phyloP scores from a whole-genome alignment of 1,284 basidiomycete genomes.

The Fomitopsis betulina region DNA sequence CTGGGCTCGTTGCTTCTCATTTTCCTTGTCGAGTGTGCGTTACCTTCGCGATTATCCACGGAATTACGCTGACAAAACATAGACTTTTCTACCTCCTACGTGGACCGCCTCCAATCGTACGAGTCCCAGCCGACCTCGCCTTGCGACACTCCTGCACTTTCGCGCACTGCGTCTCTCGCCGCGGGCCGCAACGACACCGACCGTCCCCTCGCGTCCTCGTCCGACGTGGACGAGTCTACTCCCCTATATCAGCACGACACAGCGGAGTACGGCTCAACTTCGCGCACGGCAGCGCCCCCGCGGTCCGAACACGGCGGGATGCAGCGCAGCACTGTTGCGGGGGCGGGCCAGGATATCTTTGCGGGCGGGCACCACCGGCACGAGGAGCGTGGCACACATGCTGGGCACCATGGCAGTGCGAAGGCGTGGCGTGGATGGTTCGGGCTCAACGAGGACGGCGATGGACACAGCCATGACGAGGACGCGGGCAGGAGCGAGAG shows the following conservation, averaged over 20 bases:
- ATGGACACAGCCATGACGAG: not conserved
- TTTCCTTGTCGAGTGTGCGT: constrained; percentile 74
- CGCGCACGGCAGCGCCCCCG: constrained; percentile 4
- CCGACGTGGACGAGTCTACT: constrained; percentile 5
- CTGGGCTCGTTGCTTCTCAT: constrained; percentile 60
- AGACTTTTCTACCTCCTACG: constrained; percentile 72
- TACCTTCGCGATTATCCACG: not conserved
- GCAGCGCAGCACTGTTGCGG: not conserved
- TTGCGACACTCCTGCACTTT: constrained; percentile 6
- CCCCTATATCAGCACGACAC: not conserved
- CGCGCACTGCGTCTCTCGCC: not conserved
- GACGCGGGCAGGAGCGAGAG: not conserved
- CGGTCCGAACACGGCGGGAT: not conserved
- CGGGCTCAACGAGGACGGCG: constrained; percentile 9
- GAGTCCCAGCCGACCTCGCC: constrained; percentile 48
- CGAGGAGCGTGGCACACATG: constrained; percentile 33
- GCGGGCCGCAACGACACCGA: constrained; percentile 4
- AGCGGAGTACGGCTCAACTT: not conserved
- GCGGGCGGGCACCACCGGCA: constrained; percentile 40
- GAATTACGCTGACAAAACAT: not conserved
- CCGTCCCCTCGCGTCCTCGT: constrained; percentile 7
- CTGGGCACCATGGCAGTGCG: constrained; percentile 30
- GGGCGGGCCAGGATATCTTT: constrained; percentile 18
- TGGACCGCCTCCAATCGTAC: constrained; percentile 60
- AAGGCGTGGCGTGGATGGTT: constrained; percentile 13